phyloP scores from a whole-genome alignment of 2,329 filamentous ascomycete species.

The Clarireedia hainanense region DNA sequence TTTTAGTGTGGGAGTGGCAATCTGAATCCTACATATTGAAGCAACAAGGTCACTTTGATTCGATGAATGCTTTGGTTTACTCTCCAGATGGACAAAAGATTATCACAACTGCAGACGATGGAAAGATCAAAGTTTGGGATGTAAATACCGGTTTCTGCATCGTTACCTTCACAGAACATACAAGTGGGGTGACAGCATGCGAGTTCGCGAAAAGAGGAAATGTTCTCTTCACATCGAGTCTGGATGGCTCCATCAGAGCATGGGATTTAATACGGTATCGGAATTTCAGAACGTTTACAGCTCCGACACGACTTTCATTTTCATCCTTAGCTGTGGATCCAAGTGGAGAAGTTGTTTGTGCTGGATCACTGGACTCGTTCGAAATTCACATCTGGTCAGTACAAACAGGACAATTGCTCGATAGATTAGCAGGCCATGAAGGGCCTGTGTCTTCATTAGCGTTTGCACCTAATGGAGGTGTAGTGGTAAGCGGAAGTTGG shows the following conservation, averaged over 20 bases:
- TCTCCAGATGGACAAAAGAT: slow-evolving; percentile 90
- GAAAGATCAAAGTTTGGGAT: slow-evolving; percentile 98
- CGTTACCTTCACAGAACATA: slow-evolving; percentile 96
- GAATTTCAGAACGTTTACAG: slow-evolving; percentile 96
- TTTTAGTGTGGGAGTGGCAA: slow-evolving; percentile 99
- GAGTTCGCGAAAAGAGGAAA: slow-evolving; percentile 94
- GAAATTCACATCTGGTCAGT: slow-evolving; percentile 99
- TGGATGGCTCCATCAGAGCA: slow-evolving; percentile 88
- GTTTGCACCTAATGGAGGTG: slow-evolving; percentile 79
- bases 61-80: slow-evolving; percentile 88
- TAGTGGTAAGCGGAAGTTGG: slow-evolving; percentile 89
- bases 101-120: slow-evolving; percentile 90
- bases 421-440: slow-evolving; percentile 86
- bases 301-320: slow-evolving; percentile 84
- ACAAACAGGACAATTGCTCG: slow-evolving; percentile 90
- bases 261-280: slow-evolving; percentile 96
- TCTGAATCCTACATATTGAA: slow-evolving; percentile 98
- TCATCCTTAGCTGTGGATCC: slow-evolving; percentile 94
- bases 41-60: slow-evolving; percentile 94
- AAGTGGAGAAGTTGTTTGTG: slow-evolving; percentile 91
- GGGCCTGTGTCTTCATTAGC: slow-evolving; percentile 83
- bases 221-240: slow-evolving; percentile 87
- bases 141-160: slow-evolving; percentile 94
- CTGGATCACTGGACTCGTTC: slow-evolving; percentile 90
- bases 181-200: slow-evolving; percentile 86